Evolutionary conservation across 2,329 filamentous ascomycete species (phyloP).

Genomic region (Colletotrichum karsti): DNA sequence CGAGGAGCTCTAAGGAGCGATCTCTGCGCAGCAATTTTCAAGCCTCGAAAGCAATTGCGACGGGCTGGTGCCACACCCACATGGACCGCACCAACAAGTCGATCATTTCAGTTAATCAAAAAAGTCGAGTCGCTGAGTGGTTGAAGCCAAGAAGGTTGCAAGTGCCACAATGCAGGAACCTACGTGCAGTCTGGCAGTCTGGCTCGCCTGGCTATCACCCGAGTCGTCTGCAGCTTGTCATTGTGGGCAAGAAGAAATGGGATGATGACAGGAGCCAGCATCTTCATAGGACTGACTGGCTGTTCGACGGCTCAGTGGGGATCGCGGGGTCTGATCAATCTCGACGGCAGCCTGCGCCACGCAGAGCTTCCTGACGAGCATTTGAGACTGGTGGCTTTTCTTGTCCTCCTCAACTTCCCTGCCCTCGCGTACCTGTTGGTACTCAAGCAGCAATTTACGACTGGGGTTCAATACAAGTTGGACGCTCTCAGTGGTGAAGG

Average conservation of each 20-base stretch:
- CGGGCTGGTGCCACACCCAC: background rate
- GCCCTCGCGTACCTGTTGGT: background rate
- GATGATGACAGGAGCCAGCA: conserved; percentile 10
- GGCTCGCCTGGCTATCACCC: conserved; percentile 8
- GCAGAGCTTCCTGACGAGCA: conserved; percentile 3
- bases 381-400: conserved; percentile 7
- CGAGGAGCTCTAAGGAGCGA: background rate
- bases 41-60: background rate
- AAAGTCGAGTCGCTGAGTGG: background rate
- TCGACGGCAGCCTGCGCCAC: conserved; percentile 15
- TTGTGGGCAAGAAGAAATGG: too few relatives aligned
- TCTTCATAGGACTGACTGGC: conserved; percentile 4
- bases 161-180: conserved; percentile 5
- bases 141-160: background rate
- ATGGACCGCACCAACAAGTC: background rate
- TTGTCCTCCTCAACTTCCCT: background rate
- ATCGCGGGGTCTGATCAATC: conserved; percentile 20
- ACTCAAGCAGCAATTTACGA: too few relatives aligned
- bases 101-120: background rate
- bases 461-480: too few relatives aligned
- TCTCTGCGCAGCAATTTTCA: background rate
- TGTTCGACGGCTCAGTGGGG: conserved; percentile 8
- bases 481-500: too few relatives aligned
- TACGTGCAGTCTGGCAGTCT: background rate
- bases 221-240: background rate